Evolutionary conservation across 345 rosid species (phyloP), one percentile per base, ranked within the genome.

Genomic region (Linum tenue): DNA sequence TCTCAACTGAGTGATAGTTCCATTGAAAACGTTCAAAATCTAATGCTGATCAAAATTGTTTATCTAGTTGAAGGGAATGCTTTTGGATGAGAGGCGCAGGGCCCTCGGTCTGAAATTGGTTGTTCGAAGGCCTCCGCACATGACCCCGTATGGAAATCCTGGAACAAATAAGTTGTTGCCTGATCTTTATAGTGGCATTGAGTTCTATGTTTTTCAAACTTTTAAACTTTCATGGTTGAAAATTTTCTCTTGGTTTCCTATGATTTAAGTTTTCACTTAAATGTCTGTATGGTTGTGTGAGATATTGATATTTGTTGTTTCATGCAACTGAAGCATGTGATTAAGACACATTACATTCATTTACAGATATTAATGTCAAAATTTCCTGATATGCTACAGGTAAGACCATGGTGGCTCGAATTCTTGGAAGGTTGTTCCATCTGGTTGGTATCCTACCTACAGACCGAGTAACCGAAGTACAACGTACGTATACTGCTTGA

Each of bases 141-240:
- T 94, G 99, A 95, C 97, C 11, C 91, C 88, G 69, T 85, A 90
- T 71, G 97, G 97, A 39, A 94, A 89, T 69, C 99, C 99, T 56
- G 96, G 97, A 68, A 94, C 99, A 83, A 96, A 97, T 94, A 58
- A 67, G 38, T 48, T 37, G 1, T 42, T 5, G 22, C 39, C 38
- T 14, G 8, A 59, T 41, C 35, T 22, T 5, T 64, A 72, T 65
- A 40, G 41, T 67, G 37, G 14, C 39, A 56, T 39, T 55, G 35
- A 37, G 2, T 2, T 58, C 8, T 8, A 39, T 22, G 39, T 48
- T 12, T 15, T 48, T 22, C 3, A 3, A 37, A 59, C 14, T 59
- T 59, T 35, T 15, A 22, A 0, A 22, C 31, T 22, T 22, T 22
- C 31, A 22, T 22, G 31, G 31, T 22, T 22, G 31, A 22, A 22